A percentile compares a stretch with the other conserved stretches of the same genome.
phyloP scores from a whole-genome alignment of 2,329 filamentous ascomycete species.

The Botrytis porri region DNA sequence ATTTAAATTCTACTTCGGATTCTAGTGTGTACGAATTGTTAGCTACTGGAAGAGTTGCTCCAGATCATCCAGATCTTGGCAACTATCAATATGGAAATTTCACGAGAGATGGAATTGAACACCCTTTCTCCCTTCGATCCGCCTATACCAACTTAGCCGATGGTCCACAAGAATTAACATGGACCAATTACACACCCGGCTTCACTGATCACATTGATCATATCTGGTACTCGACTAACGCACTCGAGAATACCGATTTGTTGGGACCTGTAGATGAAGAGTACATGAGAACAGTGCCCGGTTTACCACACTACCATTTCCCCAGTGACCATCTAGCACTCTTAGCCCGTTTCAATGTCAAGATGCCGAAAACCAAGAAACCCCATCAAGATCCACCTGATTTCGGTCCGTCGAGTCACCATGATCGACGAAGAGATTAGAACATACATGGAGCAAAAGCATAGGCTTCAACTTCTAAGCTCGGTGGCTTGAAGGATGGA shows the following conservation, averaged over 20 bases:
- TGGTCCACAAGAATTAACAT: conserved; percentile 78
- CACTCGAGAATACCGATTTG: conserved; percentile 62
- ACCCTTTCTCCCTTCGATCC: conserved; percentile 91
- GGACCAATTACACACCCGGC: conserved; percentile 95
- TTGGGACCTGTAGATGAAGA: conserved; percentile 69
- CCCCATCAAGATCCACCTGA: conserved; percentile 33
- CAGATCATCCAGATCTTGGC: conserved; percentile 76
- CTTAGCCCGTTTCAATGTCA: conserved; percentile 67
- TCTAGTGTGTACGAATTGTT: conserved; percentile 92
- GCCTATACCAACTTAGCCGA: conserved; percentile 81
- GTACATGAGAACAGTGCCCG: conserved; percentile 67
- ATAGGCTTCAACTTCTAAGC: conserved; percentile 5
- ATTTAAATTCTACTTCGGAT: conserved; percentile 87
- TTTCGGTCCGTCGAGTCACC: conserved; percentile 35
- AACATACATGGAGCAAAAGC: conserved; percentile 5
- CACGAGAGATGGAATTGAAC: conserved; percentile 85
- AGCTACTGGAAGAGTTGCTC: conserved; percentile 72
- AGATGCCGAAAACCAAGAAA: conserved; percentile 53
- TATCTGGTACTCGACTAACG: conserved; percentile 90
- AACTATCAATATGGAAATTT: conserved; percentile 89
- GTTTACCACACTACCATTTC: conserved; percentile 74
- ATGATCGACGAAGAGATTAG: conserved; percentile 26
- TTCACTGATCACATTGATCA: conserved; percentile 94
- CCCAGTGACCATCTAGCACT: conserved; percentile 71
- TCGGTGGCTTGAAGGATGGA: conserved; percentile 1